Percentiles rank a stretch among this genome's conserved stretches.
These are phyloP conservation scores for Lentinus brumalis DNA, from an alignment of 768 basidiomycete species.

Conservation along the genomic window DNA sequence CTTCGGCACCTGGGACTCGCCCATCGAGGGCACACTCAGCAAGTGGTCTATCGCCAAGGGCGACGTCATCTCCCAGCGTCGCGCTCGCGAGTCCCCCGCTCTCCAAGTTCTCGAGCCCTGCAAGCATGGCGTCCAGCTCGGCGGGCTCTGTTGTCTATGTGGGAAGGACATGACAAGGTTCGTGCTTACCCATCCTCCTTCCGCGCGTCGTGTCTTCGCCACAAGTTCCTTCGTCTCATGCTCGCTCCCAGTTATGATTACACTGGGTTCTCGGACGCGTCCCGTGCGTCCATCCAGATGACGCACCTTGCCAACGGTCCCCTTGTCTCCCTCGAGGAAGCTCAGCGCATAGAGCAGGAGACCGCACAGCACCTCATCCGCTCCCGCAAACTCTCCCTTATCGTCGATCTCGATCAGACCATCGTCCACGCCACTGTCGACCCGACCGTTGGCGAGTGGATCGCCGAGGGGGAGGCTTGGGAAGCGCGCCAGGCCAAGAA, in stretches of 20 bases:
- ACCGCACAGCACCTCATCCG: constrained; percentile 78
- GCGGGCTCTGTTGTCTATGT: constrained; percentile 90
- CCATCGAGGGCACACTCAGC: constrained; percentile 77
- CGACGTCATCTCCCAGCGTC: constrained; percentile 61
- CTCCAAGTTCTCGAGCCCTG: constrained; percentile 86
- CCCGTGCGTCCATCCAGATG: constrained; percentile 90
- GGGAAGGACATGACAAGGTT: constrained; percentile 95
- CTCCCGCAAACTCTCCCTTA: constrained; percentile 82
- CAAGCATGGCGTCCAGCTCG: constrained; percentile 91
- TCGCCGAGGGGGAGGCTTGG: constrained; percentile 81
- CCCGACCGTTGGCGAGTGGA: constrained; percentile 98
- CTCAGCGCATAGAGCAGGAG: constrained; percentile 83
- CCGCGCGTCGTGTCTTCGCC: constrained; percentile 17
- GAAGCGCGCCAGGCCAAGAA: constrained; percentile 58
- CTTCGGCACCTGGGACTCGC: constrained; percentile 90
- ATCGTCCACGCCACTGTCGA: constrained; percentile 99
- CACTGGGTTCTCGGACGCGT: constrained; percentile 83
- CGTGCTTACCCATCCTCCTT: constrained; percentile 31
- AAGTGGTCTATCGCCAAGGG: constrained; percentile 70
- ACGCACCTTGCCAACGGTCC: constrained; percentile 91
- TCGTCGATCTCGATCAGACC: constrained; percentile 98
- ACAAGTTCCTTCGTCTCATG: neutral
- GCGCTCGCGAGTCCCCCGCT: constrained; percentile 60
- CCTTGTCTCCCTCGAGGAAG: constrained; percentile 90
- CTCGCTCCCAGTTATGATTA: constrained; percentile 67